Base-by-base conservation (phyloP, 1,284 basidiomycete genomes). In the Marasmius oreades region DNA sequence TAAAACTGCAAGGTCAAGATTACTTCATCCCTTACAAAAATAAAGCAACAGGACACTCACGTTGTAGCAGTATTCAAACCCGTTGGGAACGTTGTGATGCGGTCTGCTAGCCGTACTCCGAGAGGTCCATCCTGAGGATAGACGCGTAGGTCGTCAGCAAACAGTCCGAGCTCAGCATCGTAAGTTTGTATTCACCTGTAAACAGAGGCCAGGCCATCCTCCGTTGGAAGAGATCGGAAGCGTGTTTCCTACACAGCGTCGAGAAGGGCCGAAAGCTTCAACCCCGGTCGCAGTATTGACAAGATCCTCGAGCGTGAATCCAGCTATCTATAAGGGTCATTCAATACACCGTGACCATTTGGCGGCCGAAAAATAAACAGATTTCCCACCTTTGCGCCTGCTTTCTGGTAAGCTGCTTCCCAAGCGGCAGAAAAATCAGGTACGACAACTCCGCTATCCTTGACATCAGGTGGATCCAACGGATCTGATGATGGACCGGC, bases 1-100 rank as follows among this genome's bases (percentile, higher is more conserved):
- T 75, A 72, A 75, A 77, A n/a, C 70, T 71, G 46, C 3, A 10
- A 36, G 31, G 4, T 31, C 28, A 10, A 31, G 28, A 5, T 10
- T 5, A 31, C n/a, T n/a, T 31, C 5, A 31, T 31, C 10, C 28
- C 28, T 31, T n/a, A 5, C 44, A n/a, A 45, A 20, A 5, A 12
- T 6, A 16, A n/a, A n/a, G 42, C 20, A 4, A 5, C 20, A 45
- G 14, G 24, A 20, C 11, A 45, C 44, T 45, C 44, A 45, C 44
- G 44, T 45, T 23, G 44, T 24, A 45, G 44, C 44, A 45, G 20
- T 23, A 45, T 45, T 45, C 20, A 45, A 5, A 12, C 44, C 44
- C 5, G 44, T 20, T 23, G 44, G 24, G 44, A 45, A 45, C 5
- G 20, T 14, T 12, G 44, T 45, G 20, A 45, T 18, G 22, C 20